These are phyloP conservation scores for Deinandra increscens DNA, from an alignment of 129 eudicot genomes.

Conservation along the genomic window DNA sequence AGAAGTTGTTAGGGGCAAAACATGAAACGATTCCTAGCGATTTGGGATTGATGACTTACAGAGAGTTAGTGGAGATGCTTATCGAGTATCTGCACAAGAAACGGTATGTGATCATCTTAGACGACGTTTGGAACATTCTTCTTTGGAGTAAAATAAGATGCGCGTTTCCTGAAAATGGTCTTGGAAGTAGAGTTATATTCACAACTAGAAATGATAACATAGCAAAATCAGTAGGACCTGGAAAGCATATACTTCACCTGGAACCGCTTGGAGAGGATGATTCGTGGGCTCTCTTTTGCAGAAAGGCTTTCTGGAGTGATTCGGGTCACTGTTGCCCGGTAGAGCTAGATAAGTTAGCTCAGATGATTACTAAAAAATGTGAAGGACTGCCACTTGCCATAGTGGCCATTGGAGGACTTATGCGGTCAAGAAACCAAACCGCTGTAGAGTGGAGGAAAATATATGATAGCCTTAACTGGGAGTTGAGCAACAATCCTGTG, in stretches of 20 bases:
- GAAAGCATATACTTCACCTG: constrained; percentile 45
- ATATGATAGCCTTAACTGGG: constrained; percentile 52
- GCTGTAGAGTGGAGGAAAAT: constrained; percentile 57
- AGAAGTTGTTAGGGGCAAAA: constrained; percentile 39
- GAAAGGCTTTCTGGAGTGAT: constrained; percentile 53
- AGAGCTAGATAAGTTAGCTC: constrained; percentile 48
- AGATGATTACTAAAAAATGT: constrained; percentile 46
- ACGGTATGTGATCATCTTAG: constrained; percentile 59
- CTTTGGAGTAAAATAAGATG: constrained; percentile 56
- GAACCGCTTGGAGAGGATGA: constrained; percentile 50
- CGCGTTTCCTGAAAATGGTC: constrained; percentile 50
- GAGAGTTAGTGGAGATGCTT: constrained; percentile 48
- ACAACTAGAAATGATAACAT: constrained; percentile 59
- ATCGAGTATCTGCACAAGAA: constrained; percentile 40
- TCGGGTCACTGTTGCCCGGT: constrained; percentile 43
- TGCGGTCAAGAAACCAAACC: constrained; percentile 44
- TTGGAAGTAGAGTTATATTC: constrained; percentile 58
- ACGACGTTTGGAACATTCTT: constrained; percentile 55
- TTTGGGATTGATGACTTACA: constrained; percentile 48
- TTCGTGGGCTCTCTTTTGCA: constrained; percentile 63
- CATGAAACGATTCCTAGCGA: constrained; percentile 31
- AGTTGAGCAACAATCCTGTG: constrained; percentile 45
- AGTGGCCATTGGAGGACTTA: constrained; percentile 61
- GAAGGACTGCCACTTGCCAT: constrained; percentile 69
- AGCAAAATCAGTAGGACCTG: constrained; percentile 52